A percentile compares a stretch with the other conserved stretches of the same genome.
phyloP scores from a whole-genome alignment of 2,329 filamentous ascomycete species.

The Penicillium crustosum region DNA sequence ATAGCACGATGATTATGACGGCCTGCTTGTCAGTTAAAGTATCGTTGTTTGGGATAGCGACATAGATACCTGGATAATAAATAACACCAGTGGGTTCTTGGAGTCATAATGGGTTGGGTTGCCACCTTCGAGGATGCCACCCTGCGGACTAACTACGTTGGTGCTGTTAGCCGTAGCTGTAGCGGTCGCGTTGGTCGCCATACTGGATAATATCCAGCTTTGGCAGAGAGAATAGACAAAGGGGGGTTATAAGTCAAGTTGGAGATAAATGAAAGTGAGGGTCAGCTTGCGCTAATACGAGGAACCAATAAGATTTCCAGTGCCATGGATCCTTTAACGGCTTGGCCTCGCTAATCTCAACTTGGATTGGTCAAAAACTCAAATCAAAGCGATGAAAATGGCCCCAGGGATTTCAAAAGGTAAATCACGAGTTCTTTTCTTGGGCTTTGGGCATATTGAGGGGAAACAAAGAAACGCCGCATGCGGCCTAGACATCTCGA shows the following conservation, averaged over 20 bases:
- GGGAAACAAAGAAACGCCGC: not conserved
- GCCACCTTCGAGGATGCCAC: slow-evolving; percentile 68
- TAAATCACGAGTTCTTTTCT: not conserved
- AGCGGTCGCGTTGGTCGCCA: slow-evolving; percentile 23
- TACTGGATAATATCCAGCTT: slow-evolving; percentile 8
- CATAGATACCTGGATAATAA: slow-evolving; percentile 68
- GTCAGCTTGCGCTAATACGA: not conserved
- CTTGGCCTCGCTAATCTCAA: not conserved
- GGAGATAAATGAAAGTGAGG: slow-evolving; percentile 5
- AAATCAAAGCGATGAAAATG: not conserved
- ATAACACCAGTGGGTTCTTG: slow-evolving; percentile 70
- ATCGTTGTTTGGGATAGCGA: not conserved
- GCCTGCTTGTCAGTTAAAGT: slow-evolving; percentile 41
- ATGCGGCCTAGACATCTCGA: not conserved
- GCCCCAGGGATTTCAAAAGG: not conserved
- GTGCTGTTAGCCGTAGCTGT: slow-evolving; percentile 13
- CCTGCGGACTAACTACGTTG: slow-evolving; percentile 51
- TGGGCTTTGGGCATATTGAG: not conserved
- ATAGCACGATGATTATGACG: slow-evolving; percentile 72
- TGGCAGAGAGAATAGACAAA: not conserved
- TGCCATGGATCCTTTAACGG: not conserved
- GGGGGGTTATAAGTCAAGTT: not conserved
- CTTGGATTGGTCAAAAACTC: not conserved
- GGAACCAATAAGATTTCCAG: not conserved
- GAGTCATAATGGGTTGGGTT: slow-evolving; percentile 68